These are phyloP conservation scores for Flaveria bidentis DNA, from an alignment of 129 eudicot genomes.

Conservation along the genomic window DNA sequence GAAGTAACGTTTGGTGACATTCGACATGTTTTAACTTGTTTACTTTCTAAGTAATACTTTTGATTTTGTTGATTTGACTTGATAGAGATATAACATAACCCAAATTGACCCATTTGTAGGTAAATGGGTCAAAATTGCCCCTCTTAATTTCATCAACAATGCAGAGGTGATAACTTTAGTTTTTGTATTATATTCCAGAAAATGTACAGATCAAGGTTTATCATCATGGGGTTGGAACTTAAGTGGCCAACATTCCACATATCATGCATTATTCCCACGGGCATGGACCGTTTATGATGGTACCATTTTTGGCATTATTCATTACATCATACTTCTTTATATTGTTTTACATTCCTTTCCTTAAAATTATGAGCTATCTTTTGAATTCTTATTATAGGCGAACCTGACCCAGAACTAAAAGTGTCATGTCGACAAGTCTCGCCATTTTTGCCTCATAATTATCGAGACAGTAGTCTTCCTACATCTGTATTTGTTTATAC, in stretches of 20 bases:
- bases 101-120: neutral
- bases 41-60: neutral
- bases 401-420: conserved; percentile 94
- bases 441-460: conserved; percentile 95
- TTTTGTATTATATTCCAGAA: conserved; percentile 40
- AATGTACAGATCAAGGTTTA: conserved; percentile 82
- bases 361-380: neutral
- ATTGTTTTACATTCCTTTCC: neutral
- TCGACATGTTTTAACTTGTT: neutral
- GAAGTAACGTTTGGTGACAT: neutral
- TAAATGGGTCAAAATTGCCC: neutral
- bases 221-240: conserved; percentile 99
- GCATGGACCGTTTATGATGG: conserved; percentile 99
- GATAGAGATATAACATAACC: neutral
- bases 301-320: conserved; percentile 34
- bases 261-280: conserved; percentile 94
- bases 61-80: neutral
- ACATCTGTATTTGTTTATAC: conserved; percentile 92
- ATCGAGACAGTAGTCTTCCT: conserved; percentile 95
- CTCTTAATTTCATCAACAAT: neutral
- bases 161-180: neutral
- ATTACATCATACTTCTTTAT: neutral
- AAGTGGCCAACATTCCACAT: conserved; percentile 91
- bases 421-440: conserved; percentile 97
- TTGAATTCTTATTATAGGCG: conserved; percentile 48